These are phyloP conservation scores for Ogataea ramenticola DNA, from an alignment of 805 yeast genomes.

Conservation along the genomic window DNA sequence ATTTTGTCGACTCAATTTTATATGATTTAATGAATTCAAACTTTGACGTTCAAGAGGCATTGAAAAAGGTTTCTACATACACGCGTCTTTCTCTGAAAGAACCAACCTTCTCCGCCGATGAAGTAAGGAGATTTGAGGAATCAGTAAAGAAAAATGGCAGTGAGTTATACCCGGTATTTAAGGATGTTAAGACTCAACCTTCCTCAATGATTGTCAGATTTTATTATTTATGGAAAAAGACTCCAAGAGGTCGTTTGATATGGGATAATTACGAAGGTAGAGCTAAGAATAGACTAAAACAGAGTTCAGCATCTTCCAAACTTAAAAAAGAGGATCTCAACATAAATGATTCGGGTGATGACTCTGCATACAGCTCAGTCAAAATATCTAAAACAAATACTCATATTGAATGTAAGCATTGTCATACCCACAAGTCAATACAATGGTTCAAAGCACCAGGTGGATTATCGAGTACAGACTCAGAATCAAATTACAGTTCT, in stretches of 20 bases:
- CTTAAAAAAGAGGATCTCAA: slow-evolving; percentile 27
- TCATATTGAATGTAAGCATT: slow-evolving; percentile 61
- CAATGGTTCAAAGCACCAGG: slow-evolving; percentile 76
- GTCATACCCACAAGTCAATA: slow-evolving; percentile 46
- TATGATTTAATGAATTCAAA: slow-evolving; percentile 42
- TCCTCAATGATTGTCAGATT: slow-evolving; percentile 76
- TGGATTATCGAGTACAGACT: slow-evolving; percentile 25
- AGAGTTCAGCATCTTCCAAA: slow-evolving; percentile 16
- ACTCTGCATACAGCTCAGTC: slow-evolving; percentile 57
- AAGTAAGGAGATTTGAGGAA: slow-evolving; percentile 61
- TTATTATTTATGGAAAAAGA: slow-evolving; percentile 90
- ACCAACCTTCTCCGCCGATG: slow-evolving; percentile 66
- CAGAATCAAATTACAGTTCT: slow-evolving; percentile 20
- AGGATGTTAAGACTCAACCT: slow-evolving; percentile 67
- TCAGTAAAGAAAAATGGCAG: slow-evolving; percentile 70
- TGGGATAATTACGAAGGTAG: slow-evolving; percentile 83
- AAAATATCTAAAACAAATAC: slow-evolving; percentile 35
- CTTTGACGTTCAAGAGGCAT: slow-evolving; percentile 47
- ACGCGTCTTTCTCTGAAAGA: slow-evolving; percentile 60
- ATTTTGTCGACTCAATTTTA: slow-evolving; percentile 72
- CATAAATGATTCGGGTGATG: slow-evolving; percentile 54
- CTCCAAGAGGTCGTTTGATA: slow-evolving; percentile 61
- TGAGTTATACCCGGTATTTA: slow-evolving; percentile 67
- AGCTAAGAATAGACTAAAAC: slow-evolving; percentile 47
- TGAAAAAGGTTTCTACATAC: slow-evolving; percentile 34